phyloP scores from a whole-genome alignment of 306 rosid species.

The Malus sylvestris region DNA sequence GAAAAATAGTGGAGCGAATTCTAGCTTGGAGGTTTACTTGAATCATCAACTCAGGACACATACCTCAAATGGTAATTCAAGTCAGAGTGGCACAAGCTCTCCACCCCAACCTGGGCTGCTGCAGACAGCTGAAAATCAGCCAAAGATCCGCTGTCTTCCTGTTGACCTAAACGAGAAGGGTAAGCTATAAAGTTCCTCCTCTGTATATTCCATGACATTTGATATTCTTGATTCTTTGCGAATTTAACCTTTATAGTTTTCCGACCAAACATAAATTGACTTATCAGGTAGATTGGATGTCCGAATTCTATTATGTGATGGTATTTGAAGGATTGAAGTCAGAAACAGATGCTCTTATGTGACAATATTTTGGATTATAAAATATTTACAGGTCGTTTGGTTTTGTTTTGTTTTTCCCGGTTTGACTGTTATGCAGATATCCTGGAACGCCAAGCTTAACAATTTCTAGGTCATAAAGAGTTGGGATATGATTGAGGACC shows the following conservation, averaged over 20 bases:
- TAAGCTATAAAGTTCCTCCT: slow-evolving; percentile 22
- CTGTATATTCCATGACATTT: slow-evolving; percentile 5
- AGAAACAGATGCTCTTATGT: background rate
- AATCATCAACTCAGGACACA: slow-evolving; percentile 59
- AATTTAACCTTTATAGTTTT: background rate
- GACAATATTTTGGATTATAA: background rate
- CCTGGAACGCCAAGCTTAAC: slow-evolving; percentile 44
- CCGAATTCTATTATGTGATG: background rate
- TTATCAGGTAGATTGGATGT: background rate
- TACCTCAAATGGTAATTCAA: slow-evolving; percentile 61
- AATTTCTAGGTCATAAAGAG: slow-evolving; percentile 21
- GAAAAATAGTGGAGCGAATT: slow-evolving; percentile 44
- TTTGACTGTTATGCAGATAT: slow-evolving; percentile 49
- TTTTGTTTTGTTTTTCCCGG: background rate
- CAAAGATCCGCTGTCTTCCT: slow-evolving; percentile 46
- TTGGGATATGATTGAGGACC: background rate
- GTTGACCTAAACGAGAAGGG: slow-evolving; percentile 88
- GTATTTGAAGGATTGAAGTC: background rate
- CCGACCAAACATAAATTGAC: background rate
- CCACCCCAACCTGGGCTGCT: slow-evolving; percentile 65
- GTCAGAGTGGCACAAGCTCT: slow-evolving; percentile 70
- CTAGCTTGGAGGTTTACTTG: slow-evolving; percentile 67
- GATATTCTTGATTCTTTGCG: background rate
- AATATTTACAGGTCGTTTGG: background rate
- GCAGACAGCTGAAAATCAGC: slow-evolving; percentile 57